Evolutionary conservation across 179 eudicot species (phyloP).

Genomic region (Gypsophila paniculata): DNA sequence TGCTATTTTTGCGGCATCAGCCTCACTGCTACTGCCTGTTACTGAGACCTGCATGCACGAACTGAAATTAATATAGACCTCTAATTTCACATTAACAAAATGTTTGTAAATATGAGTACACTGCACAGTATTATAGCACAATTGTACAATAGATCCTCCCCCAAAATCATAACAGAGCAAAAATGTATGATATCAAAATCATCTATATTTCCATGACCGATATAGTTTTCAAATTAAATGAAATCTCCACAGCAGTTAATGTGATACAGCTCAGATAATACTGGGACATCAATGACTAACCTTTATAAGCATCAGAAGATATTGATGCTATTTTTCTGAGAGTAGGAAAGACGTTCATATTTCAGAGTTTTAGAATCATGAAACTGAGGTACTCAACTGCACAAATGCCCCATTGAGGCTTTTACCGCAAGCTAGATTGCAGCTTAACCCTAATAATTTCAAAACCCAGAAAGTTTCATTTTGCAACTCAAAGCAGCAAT

Average conservation of each 20-base stretch:
- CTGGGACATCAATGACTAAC: background rate
- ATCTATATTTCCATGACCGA: background rate
- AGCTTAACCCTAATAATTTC: background rate
- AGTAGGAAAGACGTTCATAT: background rate
- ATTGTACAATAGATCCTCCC: background rate
- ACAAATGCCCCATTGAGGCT: background rate
- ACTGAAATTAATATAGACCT: background rate
- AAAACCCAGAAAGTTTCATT: background rate
- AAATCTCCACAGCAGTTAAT: background rate
- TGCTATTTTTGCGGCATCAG: slow-evolving; percentile 86
- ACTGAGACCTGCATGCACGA: slow-evolving; percentile 59
- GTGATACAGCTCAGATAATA: background rate
- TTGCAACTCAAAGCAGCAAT: background rate
- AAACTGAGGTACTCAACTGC: background rate
- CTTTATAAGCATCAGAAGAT: background rate
- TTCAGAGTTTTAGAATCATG: background rate
- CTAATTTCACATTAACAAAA: background rate
- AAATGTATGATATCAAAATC: background rate
- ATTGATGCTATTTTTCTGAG: background rate
- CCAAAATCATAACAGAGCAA: background rate
- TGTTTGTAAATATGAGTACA: background rate
- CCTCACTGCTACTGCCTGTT: slow-evolving; percentile 65
- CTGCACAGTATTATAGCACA: slow-evolving; percentile 4
- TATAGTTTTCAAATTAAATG: background rate
- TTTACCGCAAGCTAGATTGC: background rate